Evolutionary conservation across 169 alveolate genomes (phyloP), one percentile per base, ranked within the genome.

Genomic region (Sarcocystis neurona): DNA sequence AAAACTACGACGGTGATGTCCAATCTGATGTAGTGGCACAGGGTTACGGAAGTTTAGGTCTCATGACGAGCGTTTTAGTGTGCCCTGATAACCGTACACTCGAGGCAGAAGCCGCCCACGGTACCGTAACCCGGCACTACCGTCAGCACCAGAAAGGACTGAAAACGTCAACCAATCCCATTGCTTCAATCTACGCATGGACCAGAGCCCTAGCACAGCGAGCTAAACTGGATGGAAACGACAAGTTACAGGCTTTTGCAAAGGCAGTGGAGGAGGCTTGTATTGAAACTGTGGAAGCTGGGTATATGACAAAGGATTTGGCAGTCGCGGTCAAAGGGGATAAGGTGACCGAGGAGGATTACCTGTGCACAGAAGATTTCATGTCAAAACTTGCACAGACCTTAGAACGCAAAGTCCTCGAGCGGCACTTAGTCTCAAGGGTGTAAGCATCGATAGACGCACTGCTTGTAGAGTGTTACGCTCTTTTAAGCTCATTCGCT

Each of bases 1-100:
- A 98, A 94, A 98, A 98, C 94, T 98, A 98, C 92, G 99, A 98
- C 90, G 99, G 99, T 37, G 99, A 98, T 89, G 99, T 98, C 39
- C 98, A 97, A 94, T 95, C 98, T 6, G 99, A 98, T 89, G 94
- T 96, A 46, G 98, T 98, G 32, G 99, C 99, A 75, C 98, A 98
- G 88, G 96, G 97, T 6, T 97, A 95, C 90, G 99, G 99, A 34
- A 96, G 98, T 0, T 89, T 97, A 70, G 99, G 99, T 41, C 92
- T 98, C 75, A 98, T 98, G 99, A 96, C 99, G 15, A 95, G 98
- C 39, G 99, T 97, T n/a, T 89, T 98, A 56, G 93, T 97, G 88
- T 92, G 98, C 85, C 98, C 99, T 2, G 98, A 97, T 85, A 99
- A 98, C 18, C 93, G 91, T 85, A 93, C 97, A 27, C 90, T 97